phyloP scores from a whole-genome alignment of 257 asterid species.

The Nemophila menziesii region DNA sequence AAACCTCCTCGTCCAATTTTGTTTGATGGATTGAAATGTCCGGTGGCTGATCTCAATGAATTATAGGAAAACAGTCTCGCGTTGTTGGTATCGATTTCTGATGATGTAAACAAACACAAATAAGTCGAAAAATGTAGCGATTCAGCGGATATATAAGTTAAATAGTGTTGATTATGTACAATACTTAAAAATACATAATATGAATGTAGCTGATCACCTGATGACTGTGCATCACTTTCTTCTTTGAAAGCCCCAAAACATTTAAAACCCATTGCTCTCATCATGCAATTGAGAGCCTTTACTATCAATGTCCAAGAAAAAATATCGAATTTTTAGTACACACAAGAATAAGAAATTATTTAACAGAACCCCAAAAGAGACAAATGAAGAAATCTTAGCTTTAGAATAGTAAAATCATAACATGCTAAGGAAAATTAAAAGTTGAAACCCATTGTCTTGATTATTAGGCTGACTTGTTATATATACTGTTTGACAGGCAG shows the following conservation, averaged over 20 bases:
- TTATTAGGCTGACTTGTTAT: background rate
- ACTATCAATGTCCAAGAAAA: background rate
- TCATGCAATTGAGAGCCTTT: background rate
- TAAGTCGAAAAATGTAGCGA: background rate
- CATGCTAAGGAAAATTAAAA: background rate
- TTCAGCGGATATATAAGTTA: background rate
- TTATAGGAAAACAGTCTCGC: constrained; percentile 42
- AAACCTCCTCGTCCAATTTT: constrained; percentile 80
- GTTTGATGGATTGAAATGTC: constrained; percentile 50
- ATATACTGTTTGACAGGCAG: too few relatives aligned
- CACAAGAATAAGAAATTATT: too few relatives aligned
- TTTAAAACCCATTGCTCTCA: background rate
- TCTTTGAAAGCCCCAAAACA: background rate
- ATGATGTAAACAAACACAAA: constrained; percentile 6
- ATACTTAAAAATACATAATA: background rate
- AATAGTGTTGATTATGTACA: too few relatives aligned
- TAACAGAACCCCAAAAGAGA: background rate
- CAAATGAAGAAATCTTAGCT: background rate
- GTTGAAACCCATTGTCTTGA: background rate
- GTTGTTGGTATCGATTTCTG: constrained; percentile 43
- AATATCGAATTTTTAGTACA: too few relatives aligned
- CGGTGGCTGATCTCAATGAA: constrained; percentile 61
- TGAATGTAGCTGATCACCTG: background rate
- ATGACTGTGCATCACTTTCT: background rate
- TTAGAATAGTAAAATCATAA: too few relatives aligned